Base-by-base conservation (phyloP, 1,284 basidiomycete species). In the Athelia psychrophila region DNA sequence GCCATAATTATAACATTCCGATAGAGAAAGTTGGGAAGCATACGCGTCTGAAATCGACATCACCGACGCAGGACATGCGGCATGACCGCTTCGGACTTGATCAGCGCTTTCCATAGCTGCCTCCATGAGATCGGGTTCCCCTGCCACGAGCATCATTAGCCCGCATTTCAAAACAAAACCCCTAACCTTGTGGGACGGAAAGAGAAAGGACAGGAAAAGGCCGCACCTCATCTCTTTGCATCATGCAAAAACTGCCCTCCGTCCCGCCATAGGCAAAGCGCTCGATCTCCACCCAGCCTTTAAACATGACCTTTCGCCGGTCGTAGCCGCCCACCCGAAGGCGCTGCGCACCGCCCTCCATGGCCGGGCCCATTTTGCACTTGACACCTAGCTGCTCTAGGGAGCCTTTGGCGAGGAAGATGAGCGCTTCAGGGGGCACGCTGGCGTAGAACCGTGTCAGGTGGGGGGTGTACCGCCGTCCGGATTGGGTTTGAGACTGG, bases 81-180 rank as follows among this genome's bases (percentile, higher is more conserved):
- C 50, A 76, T 75, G 3, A 90, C 70, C 1, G 61, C 56, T 1
- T 71, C 65, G 8, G 76, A 78, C 56, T 68, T 59, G 38, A 88
- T 77, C 40, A 89, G 56, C 5, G 71, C 72, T 60, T 82, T 88
- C 86, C 86, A 90, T 36, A 89, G 70, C 64, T 80, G 75, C 47
- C 86, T 71, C 87, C 87, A 90, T 32, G 83, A 86, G 46, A 90
- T 82, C 23, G 87, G 87, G 60, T 80, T 87, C 1, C 87, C 87
- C 85, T 88, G 44, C 33, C 48, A 8, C 27, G 13, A 30, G n/a
- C n/a, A n/a, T n/a, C n/a, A 30, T 30, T 13, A 30, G 27, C 5
- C 13, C 27, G n/a, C n/a, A n/a, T n/a, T n/a, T 22, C 25, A 44
- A 44, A 32, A 36, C 51, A 15, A 44, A 10, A 10, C 13, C 12